Evolutionary conservation across 2,329 filamentous ascomycete genomes (phyloP).

Genomic region (Diaporthe batatas): DNA sequence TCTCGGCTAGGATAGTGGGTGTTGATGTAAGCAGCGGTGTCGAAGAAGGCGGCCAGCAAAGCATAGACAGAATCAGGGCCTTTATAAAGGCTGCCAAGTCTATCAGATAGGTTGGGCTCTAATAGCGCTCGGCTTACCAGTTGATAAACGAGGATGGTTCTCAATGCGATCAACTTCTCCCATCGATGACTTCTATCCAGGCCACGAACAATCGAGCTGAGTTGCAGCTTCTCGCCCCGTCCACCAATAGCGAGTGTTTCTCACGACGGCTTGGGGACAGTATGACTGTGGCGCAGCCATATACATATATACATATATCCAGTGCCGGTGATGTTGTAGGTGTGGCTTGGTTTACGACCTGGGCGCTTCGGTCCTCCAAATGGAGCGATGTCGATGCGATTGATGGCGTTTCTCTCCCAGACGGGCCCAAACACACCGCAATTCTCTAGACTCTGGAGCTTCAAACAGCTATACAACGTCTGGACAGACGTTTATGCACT

Average conservation of each 20-base stretch:
- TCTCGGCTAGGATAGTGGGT: slow-evolving; percentile 76
- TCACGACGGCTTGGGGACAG: background rate
- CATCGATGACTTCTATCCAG: background rate
- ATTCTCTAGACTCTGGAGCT: background rate
- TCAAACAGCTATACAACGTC: background rate
- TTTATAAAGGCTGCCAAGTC: slow-evolving; percentile 84
- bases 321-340: background rate
- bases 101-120: slow-evolving; percentile 60
- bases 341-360: background rate
- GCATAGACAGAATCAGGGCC: slow-evolving; percentile 80
- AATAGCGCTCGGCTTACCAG: background rate
- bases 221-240: background rate
- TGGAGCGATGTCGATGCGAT: background rate
- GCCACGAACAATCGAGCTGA: background rate
- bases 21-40: slow-evolving; percentile 97
- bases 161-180: background rate
- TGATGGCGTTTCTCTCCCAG: background rate
- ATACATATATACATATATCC: background rate
- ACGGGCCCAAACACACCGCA: background rate
- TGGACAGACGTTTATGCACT: background rate
- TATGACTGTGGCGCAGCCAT: slow-evolving; percentile 5
- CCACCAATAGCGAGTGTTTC: background rate
- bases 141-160: slow-evolving; percentile 1
- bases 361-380: background rate
- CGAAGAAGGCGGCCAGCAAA: slow-evolving; percentile 85